Conservation (phyloP, 345 rosid species). For the Gossypioides kirkii region DNA sequence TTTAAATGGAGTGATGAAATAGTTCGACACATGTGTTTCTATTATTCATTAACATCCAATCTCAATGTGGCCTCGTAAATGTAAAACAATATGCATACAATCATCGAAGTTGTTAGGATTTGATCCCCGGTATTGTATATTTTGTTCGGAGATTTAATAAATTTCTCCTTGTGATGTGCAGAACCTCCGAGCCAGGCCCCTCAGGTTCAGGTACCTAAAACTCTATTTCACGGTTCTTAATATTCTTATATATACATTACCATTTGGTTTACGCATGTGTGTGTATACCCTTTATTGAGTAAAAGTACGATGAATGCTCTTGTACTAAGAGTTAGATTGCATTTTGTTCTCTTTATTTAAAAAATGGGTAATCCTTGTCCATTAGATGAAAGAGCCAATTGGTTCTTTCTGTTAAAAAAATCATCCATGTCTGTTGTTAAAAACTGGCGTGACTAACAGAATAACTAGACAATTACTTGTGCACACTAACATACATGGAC, state of each 20-base stretch:
- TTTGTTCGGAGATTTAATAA: neutral
- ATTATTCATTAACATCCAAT: neutral
- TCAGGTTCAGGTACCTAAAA: slow-evolving; percentile 42
- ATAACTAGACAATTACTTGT: too few relatives aligned
- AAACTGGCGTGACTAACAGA: too few relatives aligned
- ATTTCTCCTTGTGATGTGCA: slow-evolving; percentile 28
- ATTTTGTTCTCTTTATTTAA: too few relatives aligned
- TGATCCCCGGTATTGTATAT: neutral
- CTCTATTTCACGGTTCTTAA: neutral
- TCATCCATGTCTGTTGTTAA: too few relatives aligned
- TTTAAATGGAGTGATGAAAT: neutral
- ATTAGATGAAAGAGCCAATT: too few relatives aligned
- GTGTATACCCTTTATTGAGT: neutral
- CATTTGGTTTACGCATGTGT: neutral
- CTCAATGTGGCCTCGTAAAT: neutral
- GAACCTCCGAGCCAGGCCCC: slow-evolving; percentile 46
- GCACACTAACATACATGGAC: too few relatives aligned
- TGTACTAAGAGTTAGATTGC: too few relatives aligned
- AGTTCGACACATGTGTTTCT: neutral
- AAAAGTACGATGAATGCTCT: too few relatives aligned
- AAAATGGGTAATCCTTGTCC: too few relatives aligned
- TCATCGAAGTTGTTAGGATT: neutral
- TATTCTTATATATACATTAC: neutral
- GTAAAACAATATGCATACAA: neutral
- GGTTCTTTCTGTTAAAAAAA: too few relatives aligned